Evolutionary conservation across 208 protist species (phyloP).

Genomic region (Tritrichomonas musculus): DNA sequence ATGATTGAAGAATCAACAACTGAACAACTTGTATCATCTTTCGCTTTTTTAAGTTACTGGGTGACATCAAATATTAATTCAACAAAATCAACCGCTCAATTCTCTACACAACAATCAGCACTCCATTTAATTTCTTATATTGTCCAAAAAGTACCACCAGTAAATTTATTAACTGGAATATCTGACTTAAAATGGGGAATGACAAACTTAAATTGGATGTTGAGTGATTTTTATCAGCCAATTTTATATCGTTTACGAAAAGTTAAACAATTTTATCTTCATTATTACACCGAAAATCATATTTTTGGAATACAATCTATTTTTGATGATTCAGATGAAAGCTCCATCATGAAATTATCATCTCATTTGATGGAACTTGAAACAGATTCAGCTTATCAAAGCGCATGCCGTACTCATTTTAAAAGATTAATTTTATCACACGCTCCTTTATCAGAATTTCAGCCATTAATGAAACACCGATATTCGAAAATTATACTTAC

Average conservation of each 20-base stretch:
- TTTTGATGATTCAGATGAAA: background rate
- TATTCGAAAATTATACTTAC: constrained; percentile 18
- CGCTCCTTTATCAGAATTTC: background rate
- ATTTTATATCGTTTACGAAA: background rate
- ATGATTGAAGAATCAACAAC: constrained; percentile 6
- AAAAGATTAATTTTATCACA: background rate
- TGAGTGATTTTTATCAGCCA: no score
- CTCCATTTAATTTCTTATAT: background rate
- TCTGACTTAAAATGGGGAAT: background rate
- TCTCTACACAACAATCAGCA: background rate
- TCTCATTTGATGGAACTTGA: background rate
- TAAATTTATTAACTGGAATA: background rate
- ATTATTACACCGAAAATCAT: background rate
- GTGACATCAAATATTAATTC: background rate
- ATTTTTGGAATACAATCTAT: background rate
- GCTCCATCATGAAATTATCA: background rate
- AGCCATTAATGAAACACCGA: background rate
- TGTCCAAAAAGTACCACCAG: background rate
- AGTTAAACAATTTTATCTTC: background rate
- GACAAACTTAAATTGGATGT: background rate
- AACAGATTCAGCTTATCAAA: background rate
- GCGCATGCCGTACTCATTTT: background rate
- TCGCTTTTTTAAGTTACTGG: background rate
- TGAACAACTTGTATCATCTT: background rate
- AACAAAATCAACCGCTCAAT: background rate